These are phyloP conservation scores for Holtermanniella nyarrowii DNA, from an alignment of 768 basidiomycete species.

Conservation along the genomic window DNA sequence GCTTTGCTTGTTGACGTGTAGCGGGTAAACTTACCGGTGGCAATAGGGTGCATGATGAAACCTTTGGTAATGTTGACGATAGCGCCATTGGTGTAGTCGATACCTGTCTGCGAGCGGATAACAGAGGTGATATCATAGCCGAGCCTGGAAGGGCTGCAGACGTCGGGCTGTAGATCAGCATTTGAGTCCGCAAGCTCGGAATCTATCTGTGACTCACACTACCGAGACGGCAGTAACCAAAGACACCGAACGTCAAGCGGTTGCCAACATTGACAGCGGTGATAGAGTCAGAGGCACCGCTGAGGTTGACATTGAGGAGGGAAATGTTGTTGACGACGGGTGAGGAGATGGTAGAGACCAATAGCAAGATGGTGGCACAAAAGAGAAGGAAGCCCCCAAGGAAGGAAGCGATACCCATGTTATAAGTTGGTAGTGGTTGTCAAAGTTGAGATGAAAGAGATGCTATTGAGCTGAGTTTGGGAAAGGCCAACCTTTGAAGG, in stretches of 20 bases:
- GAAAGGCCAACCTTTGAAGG: too few relatives aligned
- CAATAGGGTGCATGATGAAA: slow-evolving; percentile 39
- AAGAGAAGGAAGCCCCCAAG: slow-evolving; percentile 22
- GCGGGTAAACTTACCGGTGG: slow-evolving; percentile 22
- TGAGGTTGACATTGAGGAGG: slow-evolving; percentile 18
- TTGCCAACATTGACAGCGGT: not conserved
- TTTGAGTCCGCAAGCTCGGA: not conserved
- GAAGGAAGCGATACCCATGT: not conserved
- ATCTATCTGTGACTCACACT: slow-evolving; percentile 9
- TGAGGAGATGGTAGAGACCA: slow-evolving; percentile 22
- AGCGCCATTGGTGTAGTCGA: slow-evolving; percentile 10
- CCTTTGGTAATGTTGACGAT: slow-evolving; percentile 28
- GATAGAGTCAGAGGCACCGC: not conserved
- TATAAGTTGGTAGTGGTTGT: not conserved
- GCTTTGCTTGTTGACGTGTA: not conserved
- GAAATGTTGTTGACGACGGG: slow-evolving; percentile 23
- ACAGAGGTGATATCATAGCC: slow-evolving; percentile 21
- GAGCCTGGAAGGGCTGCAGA: slow-evolving; percentile 8
- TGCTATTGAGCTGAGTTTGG: too few relatives aligned
- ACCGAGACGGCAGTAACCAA: slow-evolving; percentile 24
- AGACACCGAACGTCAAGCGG: slow-evolving; percentile 19
- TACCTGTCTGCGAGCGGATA: slow-evolving; percentile 2
- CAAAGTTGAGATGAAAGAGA: too few relatives aligned
- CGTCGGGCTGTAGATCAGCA: not conserved
- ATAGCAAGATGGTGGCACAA: slow-evolving; percentile 18